phyloP scores from a whole-genome alignment of 2,329 filamentous ascomycete species.

The Plenodomus lindquistii region DNA sequence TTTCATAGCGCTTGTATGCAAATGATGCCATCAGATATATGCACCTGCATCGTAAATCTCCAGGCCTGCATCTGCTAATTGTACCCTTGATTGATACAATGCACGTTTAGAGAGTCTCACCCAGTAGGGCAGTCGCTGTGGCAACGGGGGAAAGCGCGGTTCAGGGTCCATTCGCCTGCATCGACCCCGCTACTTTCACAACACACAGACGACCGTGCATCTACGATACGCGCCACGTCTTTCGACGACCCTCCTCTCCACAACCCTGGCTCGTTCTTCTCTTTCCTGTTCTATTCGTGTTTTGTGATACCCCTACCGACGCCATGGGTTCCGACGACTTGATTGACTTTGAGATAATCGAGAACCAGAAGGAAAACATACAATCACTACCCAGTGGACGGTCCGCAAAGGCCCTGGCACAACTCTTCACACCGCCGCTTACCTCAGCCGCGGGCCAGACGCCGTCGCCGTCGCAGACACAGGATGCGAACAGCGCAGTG shows the following conservation, averaged over 20 bases:
- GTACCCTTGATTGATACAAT: too few relatives aligned
- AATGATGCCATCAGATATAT: background rate
- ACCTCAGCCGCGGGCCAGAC: slow-evolving; percentile 52
- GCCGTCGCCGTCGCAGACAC: slow-evolving; percentile 67
- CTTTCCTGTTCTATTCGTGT: background rate
- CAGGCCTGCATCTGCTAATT: too few relatives aligned
- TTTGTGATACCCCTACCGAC: slow-evolving; percentile 35
- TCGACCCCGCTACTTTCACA: slow-evolving; percentile 18
- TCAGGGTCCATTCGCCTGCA: slow-evolving; percentile 16
- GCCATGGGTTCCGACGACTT: slow-evolving; percentile 53
- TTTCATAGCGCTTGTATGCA: background rate
- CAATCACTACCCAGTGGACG: slow-evolving; percentile 86
- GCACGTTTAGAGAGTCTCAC: too few relatives aligned
- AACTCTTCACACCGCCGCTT: slow-evolving; percentile 70
- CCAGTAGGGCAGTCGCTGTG: slow-evolving; percentile 11
- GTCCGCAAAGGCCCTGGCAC: slow-evolving; percentile 85
- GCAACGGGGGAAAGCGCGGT: slow-evolving; percentile 26
- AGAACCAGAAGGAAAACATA: slow-evolving; percentile 97
- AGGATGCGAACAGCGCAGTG: slow-evolving; percentile 76
- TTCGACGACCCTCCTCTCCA: background rate
- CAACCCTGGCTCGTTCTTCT: background rate
- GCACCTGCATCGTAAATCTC: too few relatives aligned
- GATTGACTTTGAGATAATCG: slow-evolving; percentile 83
- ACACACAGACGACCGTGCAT: slow-evolving; percentile 7
- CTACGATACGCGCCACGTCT: slow-evolving; percentile 22